Conservation (phyloP, 73 alveolate species). For the Tetrahymena malaccensis region DNA sequence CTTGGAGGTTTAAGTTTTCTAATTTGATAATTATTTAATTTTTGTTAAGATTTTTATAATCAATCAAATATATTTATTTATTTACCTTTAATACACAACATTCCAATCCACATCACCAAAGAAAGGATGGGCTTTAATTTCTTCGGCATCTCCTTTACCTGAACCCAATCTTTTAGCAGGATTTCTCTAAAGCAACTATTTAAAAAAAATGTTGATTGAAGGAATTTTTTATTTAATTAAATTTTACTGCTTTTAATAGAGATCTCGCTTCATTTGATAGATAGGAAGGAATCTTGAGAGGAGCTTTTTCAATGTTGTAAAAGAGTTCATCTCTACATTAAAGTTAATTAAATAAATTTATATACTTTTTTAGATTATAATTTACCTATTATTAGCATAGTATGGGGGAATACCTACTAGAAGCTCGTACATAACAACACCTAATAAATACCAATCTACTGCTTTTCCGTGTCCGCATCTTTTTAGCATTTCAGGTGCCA, state of each 20-base stretch:
- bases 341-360: not conserved
- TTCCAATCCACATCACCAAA: slow-evolving; percentile 76
- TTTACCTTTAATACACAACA: slow-evolving; percentile 21
- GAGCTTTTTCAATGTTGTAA: slow-evolving; percentile 67
- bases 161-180: slow-evolving; percentile 91
- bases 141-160: slow-evolving; percentile 85
- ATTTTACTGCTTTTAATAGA: slow-evolving; percentile 42
- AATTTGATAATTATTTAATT: not conserved
- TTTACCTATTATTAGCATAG: slow-evolving; percentile 64
- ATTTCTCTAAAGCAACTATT: slow-evolving; percentile 75
- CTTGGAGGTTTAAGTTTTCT: slow-evolving; percentile 16
- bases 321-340: slow-evolving; percentile 52
- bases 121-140: slow-evolving; percentile 79
- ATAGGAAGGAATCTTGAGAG: slow-evolving; percentile 51
- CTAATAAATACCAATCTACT: slow-evolving; percentile 84
- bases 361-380: slow-evolving; percentile 43
- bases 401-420: slow-evolving; percentile 85
- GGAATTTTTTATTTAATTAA: not conserved
- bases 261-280: slow-evolving; percentile 49
- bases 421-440: slow-evolving; percentile 82
- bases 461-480: slow-evolving; percentile 85
- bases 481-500: slow-evolving; percentile 85
- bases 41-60: not conserved
- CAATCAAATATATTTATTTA: not conserved
- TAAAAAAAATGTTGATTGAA: not conserved